A percentile compares a stretch with the other conserved stretches of the same genome.
Conservation (phyloP, 2,329 filamentous ascomycete genomes). For the Claviceps sp. region DNA sequence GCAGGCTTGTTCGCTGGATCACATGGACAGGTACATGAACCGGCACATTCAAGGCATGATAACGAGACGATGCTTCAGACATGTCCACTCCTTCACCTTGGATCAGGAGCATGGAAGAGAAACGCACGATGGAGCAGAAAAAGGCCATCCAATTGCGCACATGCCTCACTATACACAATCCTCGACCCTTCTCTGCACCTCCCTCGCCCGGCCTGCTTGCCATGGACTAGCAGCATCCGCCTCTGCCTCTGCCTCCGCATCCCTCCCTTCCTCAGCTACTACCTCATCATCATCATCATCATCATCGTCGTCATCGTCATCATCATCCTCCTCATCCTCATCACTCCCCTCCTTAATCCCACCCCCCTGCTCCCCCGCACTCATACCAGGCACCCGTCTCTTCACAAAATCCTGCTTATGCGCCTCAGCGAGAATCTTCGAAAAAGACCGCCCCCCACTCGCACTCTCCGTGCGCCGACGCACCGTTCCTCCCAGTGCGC, state of each 20-base stretch:
- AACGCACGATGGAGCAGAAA: slow-evolving; percentile 1
- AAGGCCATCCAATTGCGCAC: neutral
- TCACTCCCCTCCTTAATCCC: slow-evolving; percentile 16
- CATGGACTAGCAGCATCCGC: slow-evolving; percentile 7
- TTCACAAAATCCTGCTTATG: slow-evolving; percentile 90
- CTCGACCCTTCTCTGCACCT: slow-evolving; percentile 7
- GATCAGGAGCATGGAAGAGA: too few species aligned
- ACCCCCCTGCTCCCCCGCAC: slow-evolving; percentile 11
- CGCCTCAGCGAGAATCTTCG: slow-evolving; percentile 63
- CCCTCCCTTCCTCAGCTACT: neutral
- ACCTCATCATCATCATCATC: neutral
- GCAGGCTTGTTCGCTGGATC: too few species aligned
- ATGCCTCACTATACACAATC: neutral
- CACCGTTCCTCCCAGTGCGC: slow-evolving; percentile 10
- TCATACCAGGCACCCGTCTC: slow-evolving; percentile 34
- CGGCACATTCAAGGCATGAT: too few species aligned
- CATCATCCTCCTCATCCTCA: slow-evolving; percentile 22
- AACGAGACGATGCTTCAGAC: too few species aligned
- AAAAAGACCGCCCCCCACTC: slow-evolving; percentile 25
- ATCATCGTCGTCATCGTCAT: slow-evolving; percentile 9
- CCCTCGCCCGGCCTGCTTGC: slow-evolving; percentile 5
- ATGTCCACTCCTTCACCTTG: too few species aligned
- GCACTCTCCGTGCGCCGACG: slow-evolving; percentile 21
- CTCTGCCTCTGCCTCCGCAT: slow-evolving; percentile 5
- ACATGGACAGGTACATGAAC: too few species aligned